A percentile compares a stretch with the other conserved stretches of the same genome.
phyloP scores from a whole-genome alignment of 495 filamentous ascomycete species.

The Hypoxylon subgilvum region DNA sequence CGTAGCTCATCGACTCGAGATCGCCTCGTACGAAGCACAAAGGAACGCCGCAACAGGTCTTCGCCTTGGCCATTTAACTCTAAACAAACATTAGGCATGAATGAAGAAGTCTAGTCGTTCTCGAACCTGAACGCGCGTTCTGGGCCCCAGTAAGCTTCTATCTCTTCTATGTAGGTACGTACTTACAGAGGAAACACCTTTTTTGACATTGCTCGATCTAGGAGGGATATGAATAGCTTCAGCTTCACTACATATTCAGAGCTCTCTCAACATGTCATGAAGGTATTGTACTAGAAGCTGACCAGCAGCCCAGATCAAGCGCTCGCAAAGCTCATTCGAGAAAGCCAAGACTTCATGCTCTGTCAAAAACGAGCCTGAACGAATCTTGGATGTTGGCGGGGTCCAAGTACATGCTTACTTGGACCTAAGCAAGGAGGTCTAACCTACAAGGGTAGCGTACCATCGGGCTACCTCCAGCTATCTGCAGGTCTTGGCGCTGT shows the following conservation, averaged over 20 bases:
- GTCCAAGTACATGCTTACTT: background rate
- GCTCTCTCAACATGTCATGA: too few relatives aligned
- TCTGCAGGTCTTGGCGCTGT: conserved; percentile 22
- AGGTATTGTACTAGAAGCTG: too few relatives aligned
- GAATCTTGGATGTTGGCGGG: background rate
- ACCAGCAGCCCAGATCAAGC: too few relatives aligned
- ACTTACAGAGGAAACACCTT: conserved; percentile 19
- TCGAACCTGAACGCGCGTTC: conserved; percentile 23
- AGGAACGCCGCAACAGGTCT: background rate
- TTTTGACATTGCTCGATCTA: background rate
- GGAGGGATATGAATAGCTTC: background rate
- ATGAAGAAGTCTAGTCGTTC: background rate
- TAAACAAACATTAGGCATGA: conserved; percentile 11
- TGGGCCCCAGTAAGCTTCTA: conserved; percentile 8
- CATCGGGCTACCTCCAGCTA: conserved; percentile 32
- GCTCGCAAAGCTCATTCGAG: conserved; percentile 3
- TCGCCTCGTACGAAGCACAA: conserved; percentile 21
- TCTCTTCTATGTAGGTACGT: too few relatives aligned
- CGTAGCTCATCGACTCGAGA: conserved; percentile 9
- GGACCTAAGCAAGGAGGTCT: conserved; percentile 14
- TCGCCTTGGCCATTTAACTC: conserved; percentile 19
- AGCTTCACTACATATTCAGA: conserved; percentile 14
- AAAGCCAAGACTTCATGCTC: conserved; percentile 36
- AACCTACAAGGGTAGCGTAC: too few relatives aligned
- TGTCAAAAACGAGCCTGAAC: conserved; percentile 32